Evolutionary conservation across 176 grass and related monocot genomes (phyloP).

Genomic region (Carex cristatella): DNA sequence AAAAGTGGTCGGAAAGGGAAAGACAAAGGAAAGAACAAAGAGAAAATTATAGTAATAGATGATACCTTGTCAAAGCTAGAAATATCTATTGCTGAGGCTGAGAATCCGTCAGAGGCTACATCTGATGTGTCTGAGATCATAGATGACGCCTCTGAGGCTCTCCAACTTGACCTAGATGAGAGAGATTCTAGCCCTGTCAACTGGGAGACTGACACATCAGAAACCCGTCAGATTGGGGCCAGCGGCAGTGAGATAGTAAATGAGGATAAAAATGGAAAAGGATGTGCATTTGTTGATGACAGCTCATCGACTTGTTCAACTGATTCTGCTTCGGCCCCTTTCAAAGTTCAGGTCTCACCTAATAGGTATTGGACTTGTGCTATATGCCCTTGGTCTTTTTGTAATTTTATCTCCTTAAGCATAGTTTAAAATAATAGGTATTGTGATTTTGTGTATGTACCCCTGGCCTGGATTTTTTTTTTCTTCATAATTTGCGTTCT

Average conservation of each 20-base stretch:
- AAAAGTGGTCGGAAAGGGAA: conserved; percentile 66
- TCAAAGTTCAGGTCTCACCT: conserved; percentile 49
- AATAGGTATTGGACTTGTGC: conserved; percentile 48
- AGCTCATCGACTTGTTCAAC: conserved; percentile 88
- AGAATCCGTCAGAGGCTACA: conserved; percentile 45
- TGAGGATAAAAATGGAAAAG: conserved; percentile 68
- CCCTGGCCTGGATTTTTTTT: neutral
- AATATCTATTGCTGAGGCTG: conserved; percentile 38
- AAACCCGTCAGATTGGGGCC: conserved; percentile 42
- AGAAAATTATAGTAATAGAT: conserved; percentile 49
- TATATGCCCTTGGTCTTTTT: neutral
- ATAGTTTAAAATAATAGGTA: conserved; percentile 21
- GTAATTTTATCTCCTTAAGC: conserved; percentile 9
- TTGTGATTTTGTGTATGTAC: conserved; percentile 15
- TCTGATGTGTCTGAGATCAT: conserved; percentile 78
- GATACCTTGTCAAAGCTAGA: conserved; percentile 46
- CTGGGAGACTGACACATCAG: conserved; percentile 83
- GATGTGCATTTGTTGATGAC: conserved; percentile 54
- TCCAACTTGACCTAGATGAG: conserved; percentile 65
- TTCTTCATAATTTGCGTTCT: neutral
- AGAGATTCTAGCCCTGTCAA: conserved; percentile 52
- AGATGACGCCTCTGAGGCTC: conserved; percentile 61
- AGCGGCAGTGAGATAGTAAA: conserved; percentile 38
- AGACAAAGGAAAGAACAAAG: conserved; percentile 65
- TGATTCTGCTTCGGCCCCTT: conserved; percentile 51